These are phyloP conservation scores for Rostrohypoxylon terebratum DNA, from an alignment of 495 filamentous ascomycete species.

Conservation along the genomic window DNA sequence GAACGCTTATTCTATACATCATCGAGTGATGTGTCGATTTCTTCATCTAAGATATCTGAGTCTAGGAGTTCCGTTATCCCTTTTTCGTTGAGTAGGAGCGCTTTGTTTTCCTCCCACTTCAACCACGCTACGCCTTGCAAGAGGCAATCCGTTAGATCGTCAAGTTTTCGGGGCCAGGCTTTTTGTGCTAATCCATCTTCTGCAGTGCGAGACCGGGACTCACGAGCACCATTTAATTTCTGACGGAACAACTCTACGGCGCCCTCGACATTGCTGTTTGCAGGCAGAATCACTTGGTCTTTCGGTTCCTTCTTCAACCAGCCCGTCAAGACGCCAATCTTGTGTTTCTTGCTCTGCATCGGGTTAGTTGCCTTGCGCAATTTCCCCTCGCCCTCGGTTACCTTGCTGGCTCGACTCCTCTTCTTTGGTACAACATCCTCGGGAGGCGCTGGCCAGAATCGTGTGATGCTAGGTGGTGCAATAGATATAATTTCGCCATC, in stretches of 20 bases:
- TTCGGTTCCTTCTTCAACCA: constrained; percentile 60
- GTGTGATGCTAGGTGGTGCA: constrained; percentile 54
- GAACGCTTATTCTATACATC: constrained; percentile 32
- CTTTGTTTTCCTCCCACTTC: constrained; percentile 80
- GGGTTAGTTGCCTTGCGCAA: constrained; percentile 42
- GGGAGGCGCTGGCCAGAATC: constrained; percentile 48
- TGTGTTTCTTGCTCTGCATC: constrained; percentile 66
- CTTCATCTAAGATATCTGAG: constrained; percentile 26
- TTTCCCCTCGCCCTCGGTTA: constrained; percentile 23
- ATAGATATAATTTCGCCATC: constrained; percentile 53
- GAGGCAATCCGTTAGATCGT: constrained; percentile 92
- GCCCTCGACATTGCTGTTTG: constrained; percentile 51
- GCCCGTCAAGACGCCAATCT: constrained; percentile 70
- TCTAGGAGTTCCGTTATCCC: constrained; percentile 37
- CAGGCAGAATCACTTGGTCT: constrained; percentile 48
- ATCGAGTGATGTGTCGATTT: constrained; percentile 6
- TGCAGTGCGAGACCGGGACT: constrained; percentile 45
- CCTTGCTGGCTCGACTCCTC: background rate
- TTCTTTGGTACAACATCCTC: background rate
- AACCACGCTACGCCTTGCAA: constrained; percentile 89
- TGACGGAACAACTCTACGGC: constrained; percentile 60
- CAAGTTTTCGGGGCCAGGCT: constrained; percentile 71
- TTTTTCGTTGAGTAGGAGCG: constrained; percentile 55
- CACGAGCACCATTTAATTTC: constrained; percentile 53
- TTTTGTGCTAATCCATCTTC: constrained; percentile 28